phyloP scores from a whole-genome alignment of 2,329 filamentous ascomycete species.

The Zymoseptoria brevis region DNA sequence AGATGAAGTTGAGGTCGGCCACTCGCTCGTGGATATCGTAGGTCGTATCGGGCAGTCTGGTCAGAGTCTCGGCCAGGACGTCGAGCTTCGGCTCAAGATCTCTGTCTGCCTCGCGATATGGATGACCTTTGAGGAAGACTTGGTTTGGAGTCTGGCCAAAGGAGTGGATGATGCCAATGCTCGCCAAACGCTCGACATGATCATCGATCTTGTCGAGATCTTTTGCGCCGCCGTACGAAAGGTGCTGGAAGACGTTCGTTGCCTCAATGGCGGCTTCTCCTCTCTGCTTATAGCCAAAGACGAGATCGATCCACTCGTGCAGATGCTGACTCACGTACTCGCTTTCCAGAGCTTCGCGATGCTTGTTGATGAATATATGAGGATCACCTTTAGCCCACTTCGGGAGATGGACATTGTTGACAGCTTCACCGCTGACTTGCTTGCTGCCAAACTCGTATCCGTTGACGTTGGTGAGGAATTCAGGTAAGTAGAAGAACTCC shows the following conservation, averaged over 20 bases:
- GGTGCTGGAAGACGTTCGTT: slow-evolving; percentile 90
- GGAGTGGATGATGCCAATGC: slow-evolving; percentile 95
- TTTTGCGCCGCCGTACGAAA: slow-evolving; percentile 89
- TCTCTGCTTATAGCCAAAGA: slow-evolving; percentile 90
- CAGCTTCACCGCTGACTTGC: slow-evolving; percentile 69
- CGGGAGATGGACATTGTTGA: slow-evolving; percentile 82
- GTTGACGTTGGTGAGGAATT: slow-evolving; percentile 91
- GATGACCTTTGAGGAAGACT: slow-evolving; percentile 77
- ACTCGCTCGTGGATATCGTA: slow-evolving; percentile 72
- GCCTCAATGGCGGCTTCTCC: slow-evolving; percentile 87
- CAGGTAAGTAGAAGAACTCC: slow-evolving; percentile 94
- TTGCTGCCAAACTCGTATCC: slow-evolving; percentile 85
- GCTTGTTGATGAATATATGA: slow-evolving; percentile 88
- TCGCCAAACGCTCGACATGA: slow-evolving; percentile 74
- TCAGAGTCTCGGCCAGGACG: slow-evolving; percentile 65
- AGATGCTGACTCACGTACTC: slow-evolving; percentile 83
- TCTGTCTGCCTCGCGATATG: slow-evolving; percentile 56
- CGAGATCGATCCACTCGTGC: slow-evolving; percentile 90
- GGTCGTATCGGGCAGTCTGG: slow-evolving; percentile 69
- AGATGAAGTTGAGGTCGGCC: slow-evolving; percentile 60
- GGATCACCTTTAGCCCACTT: slow-evolving; percentile 96
- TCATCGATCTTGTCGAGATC: slow-evolving; percentile 88
- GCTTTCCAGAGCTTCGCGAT: slow-evolving; percentile 91
- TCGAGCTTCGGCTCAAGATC: slow-evolving; percentile 62
- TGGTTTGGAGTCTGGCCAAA: slow-evolving; percentile 97